A percentile compares a stretch with the other conserved stretches of the same genome.
These are phyloP conservation scores for Aspergillus ellipticus DNA, from an alignment of 495 filamentous ascomycete genomes.

Conservation along the genomic window DNA sequence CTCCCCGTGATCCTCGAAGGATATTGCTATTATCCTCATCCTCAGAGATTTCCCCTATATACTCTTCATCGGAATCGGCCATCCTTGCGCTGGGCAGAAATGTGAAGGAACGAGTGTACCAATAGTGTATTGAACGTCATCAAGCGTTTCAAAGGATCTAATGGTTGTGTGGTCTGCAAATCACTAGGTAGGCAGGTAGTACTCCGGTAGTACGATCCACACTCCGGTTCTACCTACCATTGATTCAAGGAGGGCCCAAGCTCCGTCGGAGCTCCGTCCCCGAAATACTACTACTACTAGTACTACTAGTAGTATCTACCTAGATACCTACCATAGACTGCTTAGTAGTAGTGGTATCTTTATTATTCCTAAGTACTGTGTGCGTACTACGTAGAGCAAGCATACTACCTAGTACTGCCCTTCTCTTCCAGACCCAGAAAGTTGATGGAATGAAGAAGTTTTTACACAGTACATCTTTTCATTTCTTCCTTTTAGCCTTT, in stretches of 20 bases:
- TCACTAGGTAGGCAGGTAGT: neutral
- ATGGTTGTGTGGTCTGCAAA: neutral
- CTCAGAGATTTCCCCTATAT: constrained; percentile 71
- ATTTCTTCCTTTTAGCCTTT: constrained; percentile 6
- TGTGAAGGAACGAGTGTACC: constrained; percentile 1
- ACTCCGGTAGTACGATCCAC: constrained; percentile 42
- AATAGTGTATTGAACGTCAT: too few species aligned
- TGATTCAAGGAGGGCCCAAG: constrained; percentile 75
- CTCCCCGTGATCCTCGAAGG: constrained; percentile 41
- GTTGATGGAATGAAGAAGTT: too few species aligned
- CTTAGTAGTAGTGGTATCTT: too few species aligned
- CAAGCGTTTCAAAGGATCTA: neutral
- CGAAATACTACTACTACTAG: too few species aligned
- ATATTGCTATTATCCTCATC: constrained; percentile 74
- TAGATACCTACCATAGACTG: too few species aligned
- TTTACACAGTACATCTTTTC: constrained; percentile 3
- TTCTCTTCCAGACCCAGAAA: too few species aligned
- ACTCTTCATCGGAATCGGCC: constrained; percentile 74
- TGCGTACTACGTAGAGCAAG: too few species aligned
- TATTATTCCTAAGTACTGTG: too few species aligned
- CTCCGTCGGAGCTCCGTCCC: constrained; percentile 34
- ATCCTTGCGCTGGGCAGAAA: constrained; percentile 16
- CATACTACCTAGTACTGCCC: too few species aligned
- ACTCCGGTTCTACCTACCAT: too few species aligned
- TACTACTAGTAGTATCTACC: too few species aligned